Conservation (phyloP, 495 filamentous ascomycete species). For the Hyphodiscus hymeniophilus region DNA sequence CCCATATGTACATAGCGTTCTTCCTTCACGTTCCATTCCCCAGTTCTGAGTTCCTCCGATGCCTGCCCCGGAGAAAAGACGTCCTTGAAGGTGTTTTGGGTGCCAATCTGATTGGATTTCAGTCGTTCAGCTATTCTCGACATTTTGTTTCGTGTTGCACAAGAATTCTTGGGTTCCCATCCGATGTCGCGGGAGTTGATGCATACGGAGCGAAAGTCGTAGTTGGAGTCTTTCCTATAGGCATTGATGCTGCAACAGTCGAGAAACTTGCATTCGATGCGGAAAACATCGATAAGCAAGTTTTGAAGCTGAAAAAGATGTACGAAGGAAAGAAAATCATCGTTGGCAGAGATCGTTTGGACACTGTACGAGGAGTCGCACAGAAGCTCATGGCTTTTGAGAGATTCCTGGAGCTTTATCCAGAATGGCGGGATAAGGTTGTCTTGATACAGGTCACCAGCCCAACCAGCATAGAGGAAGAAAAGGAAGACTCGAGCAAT, state of each 20-base stretch:
- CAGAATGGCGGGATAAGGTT: slow-evolving; percentile 85
- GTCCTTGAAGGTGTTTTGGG: slow-evolving; percentile 80
- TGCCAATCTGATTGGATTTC: slow-evolving; percentile 86
- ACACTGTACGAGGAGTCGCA: slow-evolving; percentile 80
- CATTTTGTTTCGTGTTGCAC: slow-evolving; percentile 92
- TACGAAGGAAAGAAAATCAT: slow-evolving; percentile 85
- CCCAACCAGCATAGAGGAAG: slow-evolving; percentile 68
- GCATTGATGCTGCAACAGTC: slow-evolving; percentile 70
- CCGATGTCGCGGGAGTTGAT: slow-evolving; percentile 69
- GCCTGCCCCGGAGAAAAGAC: slow-evolving; percentile 77
- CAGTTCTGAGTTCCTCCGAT: slow-evolving; percentile 86
- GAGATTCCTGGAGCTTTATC: slow-evolving; percentile 77
- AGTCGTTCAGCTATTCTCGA: slow-evolving; percentile 84
- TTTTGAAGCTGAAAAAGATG: slow-evolving; percentile 54
- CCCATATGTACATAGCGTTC: slow-evolving; percentile 83
- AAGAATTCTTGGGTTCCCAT: slow-evolving; percentile 76
- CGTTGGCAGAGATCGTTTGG: slow-evolving; percentile 85
- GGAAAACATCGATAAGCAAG: slow-evolving; percentile 56
- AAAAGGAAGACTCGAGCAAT: slow-evolving; percentile 58
- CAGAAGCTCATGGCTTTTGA: slow-evolving; percentile 94
- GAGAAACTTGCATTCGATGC: slow-evolving; percentile 62
- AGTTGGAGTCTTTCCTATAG: slow-evolving; percentile 85
- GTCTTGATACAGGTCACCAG: slow-evolving; percentile 92
- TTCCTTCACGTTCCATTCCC: slow-evolving; percentile 90
- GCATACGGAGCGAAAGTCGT: slow-evolving; percentile 82